These are phyloP conservation scores for Endoconidiophora polonica DNA, from an alignment of 2,329 filamentous ascomycete species.

Conservation along the genomic window DNA sequence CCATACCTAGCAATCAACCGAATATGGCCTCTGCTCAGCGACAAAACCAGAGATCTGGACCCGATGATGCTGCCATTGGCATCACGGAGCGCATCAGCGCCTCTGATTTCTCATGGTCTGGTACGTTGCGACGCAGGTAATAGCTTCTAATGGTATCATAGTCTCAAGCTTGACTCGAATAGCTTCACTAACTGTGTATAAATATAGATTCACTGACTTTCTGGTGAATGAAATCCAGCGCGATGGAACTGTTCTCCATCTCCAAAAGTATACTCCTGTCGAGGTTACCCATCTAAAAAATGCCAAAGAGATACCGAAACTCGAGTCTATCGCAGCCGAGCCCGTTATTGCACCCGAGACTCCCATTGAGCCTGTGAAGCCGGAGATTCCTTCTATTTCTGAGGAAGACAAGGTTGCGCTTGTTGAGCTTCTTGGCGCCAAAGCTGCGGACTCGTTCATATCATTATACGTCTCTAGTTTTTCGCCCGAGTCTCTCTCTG, in stretches of 20 bases:
- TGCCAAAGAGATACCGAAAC: not conserved
- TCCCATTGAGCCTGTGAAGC: slow-evolving; percentile 18
- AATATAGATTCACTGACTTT: slow-evolving; percentile 66
- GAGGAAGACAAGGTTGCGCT: slow-evolving; percentile 23
- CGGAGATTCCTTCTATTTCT: slow-evolving; percentile 15
- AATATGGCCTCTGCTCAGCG: not conserved
- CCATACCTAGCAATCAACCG: not conserved
- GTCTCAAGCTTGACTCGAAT: not conserved
- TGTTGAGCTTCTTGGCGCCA: slow-evolving; percentile 23
- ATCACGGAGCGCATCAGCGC: slow-evolving; percentile 26
- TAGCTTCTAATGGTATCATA: not conserved
- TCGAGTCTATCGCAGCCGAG: slow-evolving; percentile 10
- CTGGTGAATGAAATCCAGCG: slow-evolving; percentile 76
- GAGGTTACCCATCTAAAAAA: slow-evolving; percentile 10
- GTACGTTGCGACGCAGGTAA: slow-evolving; percentile 15
- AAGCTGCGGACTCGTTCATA: slow-evolving; percentile 25
- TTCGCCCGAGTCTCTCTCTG: slow-evolving; percentile 17
- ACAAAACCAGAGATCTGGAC: slow-evolving; percentile 14
- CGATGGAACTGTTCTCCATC: slow-evolving; percentile 58
- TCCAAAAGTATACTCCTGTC: slow-evolving; percentile 24
- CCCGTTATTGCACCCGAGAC: slow-evolving; percentile 16
- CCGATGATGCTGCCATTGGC: slow-evolving; percentile 22
- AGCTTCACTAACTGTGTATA: not conserved
- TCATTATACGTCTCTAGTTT: slow-evolving; percentile 24
- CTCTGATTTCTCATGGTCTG: slow-evolving; percentile 23